Conservation (phyloP, 1,139 yeast species). For the Spathaspora jeffriesii region DNA sequence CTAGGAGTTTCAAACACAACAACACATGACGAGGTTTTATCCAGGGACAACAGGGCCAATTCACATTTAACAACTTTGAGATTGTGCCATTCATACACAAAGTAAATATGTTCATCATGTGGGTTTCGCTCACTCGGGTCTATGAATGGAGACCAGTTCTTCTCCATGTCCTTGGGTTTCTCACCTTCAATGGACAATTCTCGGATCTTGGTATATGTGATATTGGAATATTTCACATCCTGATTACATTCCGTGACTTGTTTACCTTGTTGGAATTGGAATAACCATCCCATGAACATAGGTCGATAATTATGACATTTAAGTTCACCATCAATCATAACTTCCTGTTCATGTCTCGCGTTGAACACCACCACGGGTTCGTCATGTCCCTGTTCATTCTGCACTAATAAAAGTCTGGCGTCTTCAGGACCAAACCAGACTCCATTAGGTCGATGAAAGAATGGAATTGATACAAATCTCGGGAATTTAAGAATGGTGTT, state of each 20-base stretch:
- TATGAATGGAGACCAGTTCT: slow-evolving; percentile 49
- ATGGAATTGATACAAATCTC: slow-evolving; percentile 28
- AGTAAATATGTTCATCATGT: slow-evolving; percentile 27
- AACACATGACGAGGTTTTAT: neutral
- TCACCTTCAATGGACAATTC: slow-evolving; percentile 24
- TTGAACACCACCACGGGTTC: slow-evolving; percentile 37
- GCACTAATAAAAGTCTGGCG: slow-evolving; percentile 39
- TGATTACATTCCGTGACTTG: slow-evolving; percentile 22
- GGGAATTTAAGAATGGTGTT: slow-evolving; percentile 18
- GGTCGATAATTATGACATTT: slow-evolving; percentile 17
- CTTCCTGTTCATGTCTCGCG: slow-evolving; percentile 19
- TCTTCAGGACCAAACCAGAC: slow-evolving; percentile 48
- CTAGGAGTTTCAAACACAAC: neutral
- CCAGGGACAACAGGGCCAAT: slow-evolving; percentile 12
- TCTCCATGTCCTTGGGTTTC: slow-evolving; percentile 22
- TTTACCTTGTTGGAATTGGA: slow-evolving; percentile 28
- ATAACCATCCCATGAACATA: slow-evolving; percentile 33
- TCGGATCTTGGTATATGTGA: slow-evolving; percentile 20
- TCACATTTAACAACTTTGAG: slow-evolving; percentile 38
- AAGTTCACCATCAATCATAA: slow-evolving; percentile 5
- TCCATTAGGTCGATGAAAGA: slow-evolving; percentile 18
- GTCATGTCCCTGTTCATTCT: slow-evolving; percentile 27
- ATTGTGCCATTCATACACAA: slow-evolving; percentile 40
- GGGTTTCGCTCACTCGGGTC: slow-evolving; percentile 21
- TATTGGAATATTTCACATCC: slow-evolving; percentile 18